Conservation (phyloP, 257 asterid species). For the Handroanthus guayacan region DNA sequence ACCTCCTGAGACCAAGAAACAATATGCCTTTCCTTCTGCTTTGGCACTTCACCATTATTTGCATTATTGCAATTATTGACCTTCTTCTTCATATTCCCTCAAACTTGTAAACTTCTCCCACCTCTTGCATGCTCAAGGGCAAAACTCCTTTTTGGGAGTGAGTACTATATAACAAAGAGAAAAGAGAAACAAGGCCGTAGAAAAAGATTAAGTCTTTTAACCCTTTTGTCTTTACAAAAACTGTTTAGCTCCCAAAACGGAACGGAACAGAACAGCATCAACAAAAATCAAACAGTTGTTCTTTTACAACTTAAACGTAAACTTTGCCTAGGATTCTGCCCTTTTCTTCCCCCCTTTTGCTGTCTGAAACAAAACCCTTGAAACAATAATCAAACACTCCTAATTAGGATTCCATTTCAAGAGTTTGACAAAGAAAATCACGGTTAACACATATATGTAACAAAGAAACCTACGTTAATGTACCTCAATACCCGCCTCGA, state of each 20-base stretch:
- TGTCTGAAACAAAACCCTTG: slow-evolving; percentile 36
- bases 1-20: slow-evolving; percentile 99
- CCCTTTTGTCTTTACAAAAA: slow-evolving; percentile 54
- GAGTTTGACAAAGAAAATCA: slow-evolving; percentile 32
- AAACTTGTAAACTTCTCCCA: slow-evolving; percentile 49
- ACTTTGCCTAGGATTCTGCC: slow-evolving; percentile 68
- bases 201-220: slow-evolving; percentile 52
- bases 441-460: slow-evolving; percentile 18
- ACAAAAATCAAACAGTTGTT: slow-evolving; percentile 44
- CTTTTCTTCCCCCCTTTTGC: slow-evolving; percentile 42
- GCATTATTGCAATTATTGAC: slow-evolving; percentile 43
- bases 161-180: slow-evolving; percentile 54
- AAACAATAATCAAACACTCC: slow-evolving; percentile 25
- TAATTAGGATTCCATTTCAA: slow-evolving; percentile 40
- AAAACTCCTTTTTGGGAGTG: slow-evolving; percentile 47
- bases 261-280: slow-evolving; percentile 52
- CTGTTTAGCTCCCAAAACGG: slow-evolving; percentile 55
- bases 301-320: slow-evolving; percentile 44
- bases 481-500: slow-evolving; percentile 63
- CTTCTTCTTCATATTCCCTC: slow-evolving; percentile 76
- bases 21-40: slow-evolving; percentile 90
- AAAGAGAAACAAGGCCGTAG: slow-evolving; percentile 41
- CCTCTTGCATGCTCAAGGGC: slow-evolving; percentile 81
- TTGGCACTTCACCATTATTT: slow-evolving; percentile 53
- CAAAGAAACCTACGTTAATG: slow-evolving; percentile 20